phyloP scores from a whole-genome alignment of 2,329 filamentous ascomycete species.

The Alternaria solani region DNA sequence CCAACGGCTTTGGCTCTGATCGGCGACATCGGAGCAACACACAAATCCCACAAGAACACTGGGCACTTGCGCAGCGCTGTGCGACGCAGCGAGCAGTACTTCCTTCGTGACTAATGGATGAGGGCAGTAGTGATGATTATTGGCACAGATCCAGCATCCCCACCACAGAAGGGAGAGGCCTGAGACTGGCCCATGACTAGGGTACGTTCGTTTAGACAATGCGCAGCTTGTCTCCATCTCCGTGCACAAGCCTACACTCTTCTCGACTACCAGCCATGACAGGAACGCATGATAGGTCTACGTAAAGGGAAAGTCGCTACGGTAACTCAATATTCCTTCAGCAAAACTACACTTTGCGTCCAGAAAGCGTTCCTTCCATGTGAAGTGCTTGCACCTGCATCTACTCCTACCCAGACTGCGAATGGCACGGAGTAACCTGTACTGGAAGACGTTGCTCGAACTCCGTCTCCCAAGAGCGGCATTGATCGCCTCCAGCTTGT shows the following conservation, averaged over 20 bases:
- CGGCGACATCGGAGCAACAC: background rate
- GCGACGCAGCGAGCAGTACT: background rate
- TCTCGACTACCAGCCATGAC: background rate
- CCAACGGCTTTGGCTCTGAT: background rate
- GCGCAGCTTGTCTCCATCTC: constrained; percentile 7
- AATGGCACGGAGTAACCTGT: background rate
- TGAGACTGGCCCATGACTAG: constrained; percentile 1
- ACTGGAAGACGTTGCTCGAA: background rate
- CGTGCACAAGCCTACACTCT: constrained; percentile 2
- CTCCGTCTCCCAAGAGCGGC: background rate
- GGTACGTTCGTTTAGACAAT: background rate
- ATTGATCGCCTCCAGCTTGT: background rate
- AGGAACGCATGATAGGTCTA: background rate
- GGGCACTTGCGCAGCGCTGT: background rate
- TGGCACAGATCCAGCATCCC: background rate
- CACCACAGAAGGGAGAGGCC: background rate
- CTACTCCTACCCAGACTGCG: background rate
- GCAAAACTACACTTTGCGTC: background rate
- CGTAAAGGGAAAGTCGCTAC: constrained; percentile 7
- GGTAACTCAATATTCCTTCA: background rate
- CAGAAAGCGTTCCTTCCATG: background rate
- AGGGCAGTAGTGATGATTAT: background rate
- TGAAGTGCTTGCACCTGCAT: background rate
- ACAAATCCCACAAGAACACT: background rate
- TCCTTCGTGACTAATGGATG: background rate